Evolutionary conservation across 164 flowering plant species (phyloP).

Genomic region (Vitis riparia): DNA sequence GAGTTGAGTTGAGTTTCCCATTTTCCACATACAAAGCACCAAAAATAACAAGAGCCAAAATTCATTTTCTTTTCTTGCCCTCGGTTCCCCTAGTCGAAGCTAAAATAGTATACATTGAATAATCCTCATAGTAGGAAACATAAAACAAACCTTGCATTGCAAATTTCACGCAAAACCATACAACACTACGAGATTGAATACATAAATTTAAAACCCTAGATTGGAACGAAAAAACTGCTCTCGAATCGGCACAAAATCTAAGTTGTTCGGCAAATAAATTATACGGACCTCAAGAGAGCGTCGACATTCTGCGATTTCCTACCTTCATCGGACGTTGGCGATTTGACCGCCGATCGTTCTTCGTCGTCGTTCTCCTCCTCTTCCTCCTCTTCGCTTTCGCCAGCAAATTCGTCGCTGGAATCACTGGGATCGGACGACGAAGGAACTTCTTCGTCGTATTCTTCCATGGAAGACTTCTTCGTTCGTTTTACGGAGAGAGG

Average conservation of each 20-base stretch:
- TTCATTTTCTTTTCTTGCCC: too few species aligned
- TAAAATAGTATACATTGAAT: too few species aligned
- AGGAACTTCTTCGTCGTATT: conserved; percentile 17
- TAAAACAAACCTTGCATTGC: too few species aligned
- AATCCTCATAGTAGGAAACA: not conserved
- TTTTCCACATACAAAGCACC: too few species aligned
- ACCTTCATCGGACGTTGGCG: conserved; percentile 25
- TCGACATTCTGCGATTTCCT: conserved; percentile 59
- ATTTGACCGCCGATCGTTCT: not conserved
- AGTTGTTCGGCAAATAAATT: not conserved
- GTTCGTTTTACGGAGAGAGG: too few species aligned
- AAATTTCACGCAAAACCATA: not conserved
- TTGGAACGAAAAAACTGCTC: not conserved
- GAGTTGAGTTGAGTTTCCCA: too few species aligned
- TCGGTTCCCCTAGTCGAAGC: too few species aligned
- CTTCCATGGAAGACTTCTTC: conserved; percentile 27
- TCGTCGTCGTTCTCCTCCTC: conserved; percentile 12
- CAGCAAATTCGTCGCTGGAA: conserved; percentile 31
- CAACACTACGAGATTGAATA: not conserved
- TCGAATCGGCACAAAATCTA: not conserved
- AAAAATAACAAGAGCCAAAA: too few species aligned
- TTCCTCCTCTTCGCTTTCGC: conserved; percentile 11
- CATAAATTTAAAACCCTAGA: conserved; percentile 1
- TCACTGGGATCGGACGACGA: conserved; percentile 32
- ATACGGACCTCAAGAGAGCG: conserved; percentile 55